phyloP scores from a whole-genome alignment of 129 eudicot genomes.

The Tagetes patula region DNA sequence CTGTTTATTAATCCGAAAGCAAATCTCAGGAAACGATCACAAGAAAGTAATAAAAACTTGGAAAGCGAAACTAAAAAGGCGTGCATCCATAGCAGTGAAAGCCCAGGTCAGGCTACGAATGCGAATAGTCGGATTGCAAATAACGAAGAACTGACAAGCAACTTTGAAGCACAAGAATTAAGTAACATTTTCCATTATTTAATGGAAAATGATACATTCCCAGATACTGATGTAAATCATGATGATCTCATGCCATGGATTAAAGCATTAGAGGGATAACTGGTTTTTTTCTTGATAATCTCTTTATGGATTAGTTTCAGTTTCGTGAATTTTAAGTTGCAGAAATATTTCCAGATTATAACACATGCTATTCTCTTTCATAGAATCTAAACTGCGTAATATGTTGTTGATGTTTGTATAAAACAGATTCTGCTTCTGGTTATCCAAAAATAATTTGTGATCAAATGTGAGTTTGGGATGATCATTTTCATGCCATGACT shows the following conservation, averaged over 20 bases:
- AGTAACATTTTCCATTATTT: not conserved
- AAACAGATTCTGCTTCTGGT: not conserved
- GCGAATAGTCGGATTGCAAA: not conserved
- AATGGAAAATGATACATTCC: not conserved
- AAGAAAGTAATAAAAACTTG: not conserved
- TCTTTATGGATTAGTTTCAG: not conserved
- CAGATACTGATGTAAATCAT: not conserved
- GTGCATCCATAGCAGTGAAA: not conserved
- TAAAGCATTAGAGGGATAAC: not conserved
- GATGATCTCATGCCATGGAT: slow-evolving; percentile 15
- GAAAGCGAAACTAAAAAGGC: not conserved
- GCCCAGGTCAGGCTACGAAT: slow-evolving; percentile 9
- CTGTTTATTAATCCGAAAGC: slow-evolving; percentile 18
- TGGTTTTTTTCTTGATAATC: not conserved
- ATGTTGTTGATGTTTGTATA: not conserved
- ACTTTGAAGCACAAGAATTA: not conserved
- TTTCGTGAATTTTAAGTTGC: not conserved
- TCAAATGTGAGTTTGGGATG: not conserved
- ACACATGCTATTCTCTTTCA: not conserved
- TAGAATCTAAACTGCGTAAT: not conserved
- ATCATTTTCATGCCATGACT: not conserved
- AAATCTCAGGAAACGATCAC: slow-evolving; percentile 15
- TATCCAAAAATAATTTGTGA: not conserved
- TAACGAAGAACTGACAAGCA: not conserved
- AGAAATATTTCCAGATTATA: not conserved